phyloP scores from a whole-genome alignment of 1,139 yeast species.

The Lodderomyces beijingensis region DNA sequence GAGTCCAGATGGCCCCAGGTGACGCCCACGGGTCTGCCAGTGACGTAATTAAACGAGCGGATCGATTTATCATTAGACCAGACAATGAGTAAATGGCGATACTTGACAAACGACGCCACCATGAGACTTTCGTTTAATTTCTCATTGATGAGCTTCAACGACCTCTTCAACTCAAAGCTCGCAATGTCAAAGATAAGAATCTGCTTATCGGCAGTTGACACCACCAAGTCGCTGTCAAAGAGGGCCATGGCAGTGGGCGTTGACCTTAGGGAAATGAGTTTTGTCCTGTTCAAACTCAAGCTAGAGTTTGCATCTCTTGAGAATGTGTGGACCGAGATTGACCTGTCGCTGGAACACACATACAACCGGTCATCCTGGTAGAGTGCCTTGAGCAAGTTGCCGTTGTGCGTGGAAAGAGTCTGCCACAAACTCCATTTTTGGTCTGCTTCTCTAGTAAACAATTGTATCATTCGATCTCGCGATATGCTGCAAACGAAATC shows the following conservation, averaged over 20 bases:
- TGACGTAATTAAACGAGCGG: constrained; percentile 40
- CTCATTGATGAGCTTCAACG: constrained; percentile 38
- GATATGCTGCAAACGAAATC: constrained; percentile 44
- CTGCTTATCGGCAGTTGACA: constrained; percentile 52
- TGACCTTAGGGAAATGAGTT: constrained; percentile 45
- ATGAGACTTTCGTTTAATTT: constrained; percentile 34
- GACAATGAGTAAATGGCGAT: constrained; percentile 31
- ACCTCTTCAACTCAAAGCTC: constrained; percentile 31
- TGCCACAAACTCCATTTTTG: constrained; percentile 48
- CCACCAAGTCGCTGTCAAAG: constrained; percentile 32
- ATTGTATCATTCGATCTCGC: constrained; percentile 60
- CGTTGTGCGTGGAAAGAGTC: constrained; percentile 56
- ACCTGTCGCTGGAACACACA: constrained; percentile 58
- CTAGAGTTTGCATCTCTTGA: constrained; percentile 16
- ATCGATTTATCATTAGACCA: constrained; percentile 54
- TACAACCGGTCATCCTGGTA: constrained; percentile 31
- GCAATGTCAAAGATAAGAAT: constrained; percentile 35
- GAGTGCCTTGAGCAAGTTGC: constrained; percentile 41
- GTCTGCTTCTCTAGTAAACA: constrained; percentile 25
- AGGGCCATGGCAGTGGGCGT: constrained; percentile 41
- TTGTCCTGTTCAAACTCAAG: constrained; percentile 24
- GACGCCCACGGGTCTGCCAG: constrained; percentile 44
- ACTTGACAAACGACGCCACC: constrained; percentile 36
- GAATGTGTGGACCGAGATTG: constrained; percentile 49
- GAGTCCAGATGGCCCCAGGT: constrained; percentile 69